A percentile compares a stretch with the other conserved stretches of the same genome.
phyloP scores from a whole-genome alignment of 1,284 basidiomycete species.

The Irpex sp. region DNA sequence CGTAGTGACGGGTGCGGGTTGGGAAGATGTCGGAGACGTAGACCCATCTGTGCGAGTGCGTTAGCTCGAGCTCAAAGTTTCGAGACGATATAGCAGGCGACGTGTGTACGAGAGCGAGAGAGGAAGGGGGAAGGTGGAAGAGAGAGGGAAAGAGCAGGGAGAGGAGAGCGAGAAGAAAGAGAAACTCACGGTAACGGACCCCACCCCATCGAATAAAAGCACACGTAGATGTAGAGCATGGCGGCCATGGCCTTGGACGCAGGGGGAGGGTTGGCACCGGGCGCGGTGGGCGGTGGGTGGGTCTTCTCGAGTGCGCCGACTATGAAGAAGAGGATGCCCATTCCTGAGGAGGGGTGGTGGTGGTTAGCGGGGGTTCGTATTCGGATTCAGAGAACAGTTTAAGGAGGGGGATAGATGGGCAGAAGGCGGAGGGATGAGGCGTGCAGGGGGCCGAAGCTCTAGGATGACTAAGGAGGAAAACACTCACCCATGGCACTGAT shows the following conservation, averaged over 20 bases:
- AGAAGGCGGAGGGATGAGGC: background rate
- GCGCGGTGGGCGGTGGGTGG: conserved; percentile 46
- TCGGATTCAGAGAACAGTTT: too few relatives aligned
- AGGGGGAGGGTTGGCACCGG: conserved; percentile 36
- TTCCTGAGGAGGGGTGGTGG: conserved; percentile 47
- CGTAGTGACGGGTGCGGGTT: conserved; percentile 76
- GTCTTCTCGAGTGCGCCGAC: conserved; percentile 77
- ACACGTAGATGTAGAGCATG: conserved; percentile 74
- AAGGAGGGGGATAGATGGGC: conserved; percentile 59
- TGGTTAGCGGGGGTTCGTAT: conserved; percentile 27
- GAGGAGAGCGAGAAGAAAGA: background rate
- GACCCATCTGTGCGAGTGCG: conserved; percentile 44
- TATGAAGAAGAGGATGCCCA: conserved; percentile 60
- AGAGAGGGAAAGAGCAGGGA: background rate
- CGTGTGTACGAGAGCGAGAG: too few relatives aligned
- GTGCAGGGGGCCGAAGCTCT: background rate
- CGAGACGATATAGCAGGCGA: too few relatives aligned
- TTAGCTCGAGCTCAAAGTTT: too few relatives aligned
- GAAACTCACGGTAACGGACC: conserved; percentile 23
- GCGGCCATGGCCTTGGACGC: conserved; percentile 70
- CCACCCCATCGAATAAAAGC: conserved; percentile 68
- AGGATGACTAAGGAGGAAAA: too few relatives aligned
- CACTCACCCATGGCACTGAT: conserved; percentile 50
- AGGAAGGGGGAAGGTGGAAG: background rate
- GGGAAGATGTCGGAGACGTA: conserved; percentile 83